Evolutionary conservation across 768 basidiomycete species (phyloP).

Genomic region (Macrolepiota fuliginosa): DNA sequence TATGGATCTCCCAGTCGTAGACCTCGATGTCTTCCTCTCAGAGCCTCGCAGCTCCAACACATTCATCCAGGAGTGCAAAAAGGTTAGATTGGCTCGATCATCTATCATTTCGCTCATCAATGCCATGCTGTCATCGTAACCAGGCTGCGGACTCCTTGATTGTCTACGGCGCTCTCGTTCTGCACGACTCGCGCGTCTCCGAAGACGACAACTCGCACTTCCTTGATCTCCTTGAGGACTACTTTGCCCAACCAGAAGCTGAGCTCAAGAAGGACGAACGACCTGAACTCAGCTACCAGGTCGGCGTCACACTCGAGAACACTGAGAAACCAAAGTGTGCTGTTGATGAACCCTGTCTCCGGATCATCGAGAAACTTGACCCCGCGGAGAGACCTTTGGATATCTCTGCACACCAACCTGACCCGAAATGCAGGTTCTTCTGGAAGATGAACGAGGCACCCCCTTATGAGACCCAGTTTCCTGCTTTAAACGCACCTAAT

Average conservation of each 20-base stretch:
- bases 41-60: constrained; percentile 40
- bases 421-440: constrained; percentile 95
- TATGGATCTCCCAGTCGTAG: constrained; percentile 67
- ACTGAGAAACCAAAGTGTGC: constrained; percentile 92
- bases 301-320: constrained; percentile 94
- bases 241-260: constrained; percentile 72
- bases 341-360: constrained; percentile 77
- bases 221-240: constrained; percentile 90
- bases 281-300: constrained; percentile 87
- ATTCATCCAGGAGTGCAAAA: constrained; percentile 61
- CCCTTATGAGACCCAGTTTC: constrained; percentile 78
- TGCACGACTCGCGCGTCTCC: constrained; percentile 82
- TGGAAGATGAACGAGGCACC: constrained; percentile 78
- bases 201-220: constrained; percentile 81
- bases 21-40: constrained; percentile 71
- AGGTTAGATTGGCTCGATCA: constrained; percentile 36
- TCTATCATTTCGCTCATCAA: constrained; percentile 1
- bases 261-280: constrained; percentile 74
- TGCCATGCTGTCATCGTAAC: not conserved
- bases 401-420: constrained; percentile 73
- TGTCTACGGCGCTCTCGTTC: constrained; percentile 80
- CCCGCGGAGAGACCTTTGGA: constrained; percentile 84
- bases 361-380: constrained; percentile 74
- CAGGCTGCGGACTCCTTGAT: constrained; percentile 83
- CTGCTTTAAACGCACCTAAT: constrained; percentile 76